phyloP scores from a whole-genome alignment of 805 yeast species.

The Candida ortonii region DNA sequence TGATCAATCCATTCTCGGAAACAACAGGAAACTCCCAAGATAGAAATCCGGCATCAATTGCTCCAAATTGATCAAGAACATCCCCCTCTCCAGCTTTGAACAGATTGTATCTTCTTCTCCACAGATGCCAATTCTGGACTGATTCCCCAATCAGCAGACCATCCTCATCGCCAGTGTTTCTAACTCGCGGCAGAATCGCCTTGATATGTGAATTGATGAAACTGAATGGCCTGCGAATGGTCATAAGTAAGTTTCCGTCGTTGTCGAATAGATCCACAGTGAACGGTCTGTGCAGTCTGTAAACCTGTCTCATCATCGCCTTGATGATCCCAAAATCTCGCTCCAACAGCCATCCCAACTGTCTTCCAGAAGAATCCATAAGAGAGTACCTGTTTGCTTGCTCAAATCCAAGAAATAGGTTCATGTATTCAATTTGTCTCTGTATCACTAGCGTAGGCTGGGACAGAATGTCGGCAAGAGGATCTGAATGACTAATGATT shows the following conservation, averaged over 20 bases:
- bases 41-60: slow-evolving; percentile 80
- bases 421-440: slow-evolving; percentile 85
- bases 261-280: slow-evolving; percentile 68
- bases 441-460: slow-evolving; percentile 88
- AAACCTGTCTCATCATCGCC: slow-evolving; percentile 77
- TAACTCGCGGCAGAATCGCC: slow-evolving; percentile 55
- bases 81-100: slow-evolving; percentile 46
- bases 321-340: slow-evolving; percentile 69
- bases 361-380: slow-evolving; percentile 69
- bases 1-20: slow-evolving; percentile 53
- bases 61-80: slow-evolving; percentile 75
- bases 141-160: slow-evolving; percentile 72
- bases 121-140: slow-evolving; percentile 90
- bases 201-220: slow-evolving; percentile 87
- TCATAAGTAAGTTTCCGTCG: slow-evolving; percentile 56
- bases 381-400: slow-evolving; percentile 81
- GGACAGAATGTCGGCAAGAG: slow-evolving; percentile 57
- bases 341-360: slow-evolving; percentile 79
- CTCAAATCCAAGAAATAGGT: slow-evolving; percentile 82
- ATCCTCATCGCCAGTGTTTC: slow-evolving; percentile 38
- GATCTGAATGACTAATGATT: slow-evolving; percentile 53
- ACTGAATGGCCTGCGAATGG: slow-evolving; percentile 79
- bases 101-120: slow-evolving; percentile 86
- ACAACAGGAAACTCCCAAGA: slow-evolving; percentile 81
- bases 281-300: slow-evolving; percentile 84